A percentile compares a stretch with the other conserved stretches of the same genome.
Evolutionary conservation across 73 alveolate genomes (phyloP).

Genomic region (Paramecium octaurelia): DNA sequence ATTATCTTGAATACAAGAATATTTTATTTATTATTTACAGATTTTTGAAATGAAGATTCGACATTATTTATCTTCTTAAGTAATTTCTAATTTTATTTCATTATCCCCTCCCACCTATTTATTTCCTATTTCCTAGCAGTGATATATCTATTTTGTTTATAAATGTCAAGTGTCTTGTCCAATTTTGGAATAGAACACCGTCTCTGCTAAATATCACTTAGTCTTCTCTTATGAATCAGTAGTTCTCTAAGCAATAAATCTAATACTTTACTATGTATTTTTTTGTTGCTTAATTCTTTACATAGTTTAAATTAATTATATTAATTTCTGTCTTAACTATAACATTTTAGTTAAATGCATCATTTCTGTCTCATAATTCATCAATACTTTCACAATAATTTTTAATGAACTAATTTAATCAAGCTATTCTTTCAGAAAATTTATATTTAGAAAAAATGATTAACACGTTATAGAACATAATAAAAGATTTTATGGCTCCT

Average conservation of each 20-base stretch:
- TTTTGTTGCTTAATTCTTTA: neutral
- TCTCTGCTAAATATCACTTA: neutral
- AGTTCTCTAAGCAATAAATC: neutral
- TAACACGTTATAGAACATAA: too few relatives aligned
- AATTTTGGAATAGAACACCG: neutral
- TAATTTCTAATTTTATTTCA: neutral
- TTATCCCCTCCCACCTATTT: neutral
- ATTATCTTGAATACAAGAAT: neutral
- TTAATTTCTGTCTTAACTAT: neutral
- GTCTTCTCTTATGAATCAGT: neutral
- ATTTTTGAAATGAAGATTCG: neutral
- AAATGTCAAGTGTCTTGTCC: neutral
- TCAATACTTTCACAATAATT: neutral
- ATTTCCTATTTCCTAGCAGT: neutral
- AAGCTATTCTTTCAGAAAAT: too few relatives aligned
- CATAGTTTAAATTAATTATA: too few relatives aligned
- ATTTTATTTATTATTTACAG: neutral
- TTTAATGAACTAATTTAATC: too few relatives aligned
- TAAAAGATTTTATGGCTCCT: too few relatives aligned
- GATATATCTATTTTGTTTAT: neutral
- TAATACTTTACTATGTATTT: neutral
- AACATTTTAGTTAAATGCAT: too few relatives aligned
- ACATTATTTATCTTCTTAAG: neutral
- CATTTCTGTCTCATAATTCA: neutral
- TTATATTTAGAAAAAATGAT: too few relatives aligned